Conservation (phyloP, 257 asterid species). For the Thymus mandschuricus region DNA sequence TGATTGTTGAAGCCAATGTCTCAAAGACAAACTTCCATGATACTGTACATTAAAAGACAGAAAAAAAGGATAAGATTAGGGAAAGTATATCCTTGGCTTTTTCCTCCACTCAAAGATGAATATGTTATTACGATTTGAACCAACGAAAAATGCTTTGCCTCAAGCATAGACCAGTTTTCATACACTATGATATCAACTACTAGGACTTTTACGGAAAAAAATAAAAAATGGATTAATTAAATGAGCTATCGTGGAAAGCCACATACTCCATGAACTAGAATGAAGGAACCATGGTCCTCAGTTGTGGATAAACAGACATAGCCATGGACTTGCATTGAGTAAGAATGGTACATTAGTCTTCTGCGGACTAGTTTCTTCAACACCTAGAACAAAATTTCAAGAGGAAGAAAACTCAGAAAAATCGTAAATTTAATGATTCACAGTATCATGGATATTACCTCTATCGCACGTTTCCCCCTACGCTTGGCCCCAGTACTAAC, state of each 20-base stretch:
- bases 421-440: constrained; percentile 1
- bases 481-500: constrained; percentile 80
- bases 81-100: background rate
- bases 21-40: constrained; percentile 91
- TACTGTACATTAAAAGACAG: constrained; percentile 47
- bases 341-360: constrained; percentile 79
- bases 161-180: background rate
- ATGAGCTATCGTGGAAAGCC: constrained; percentile 25
- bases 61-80: background rate
- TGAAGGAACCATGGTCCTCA: constrained; percentile 61
- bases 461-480: constrained; percentile 88
- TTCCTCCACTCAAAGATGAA: constrained; percentile 11
- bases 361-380: constrained; percentile 75
- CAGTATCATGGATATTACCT: constrained; percentile 50
- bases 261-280: constrained; percentile 88
- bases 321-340: constrained; percentile 95
- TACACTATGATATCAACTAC: constrained; percentile 13
- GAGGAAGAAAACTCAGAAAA: constrained; percentile 16
- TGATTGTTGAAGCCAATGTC: constrained; percentile 95
- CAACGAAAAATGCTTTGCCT: background rate
- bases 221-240: background rate
- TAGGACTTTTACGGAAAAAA: constrained; percentile 5
- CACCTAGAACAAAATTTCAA: constrained; percentile 51
- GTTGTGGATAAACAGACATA: constrained; percentile 73
- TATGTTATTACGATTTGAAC: constrained; percentile 12